Evolutionary conservation across 2,329 filamentous ascomycete genomes (phyloP).

Genomic region (Neobulgaria alba): DNA sequence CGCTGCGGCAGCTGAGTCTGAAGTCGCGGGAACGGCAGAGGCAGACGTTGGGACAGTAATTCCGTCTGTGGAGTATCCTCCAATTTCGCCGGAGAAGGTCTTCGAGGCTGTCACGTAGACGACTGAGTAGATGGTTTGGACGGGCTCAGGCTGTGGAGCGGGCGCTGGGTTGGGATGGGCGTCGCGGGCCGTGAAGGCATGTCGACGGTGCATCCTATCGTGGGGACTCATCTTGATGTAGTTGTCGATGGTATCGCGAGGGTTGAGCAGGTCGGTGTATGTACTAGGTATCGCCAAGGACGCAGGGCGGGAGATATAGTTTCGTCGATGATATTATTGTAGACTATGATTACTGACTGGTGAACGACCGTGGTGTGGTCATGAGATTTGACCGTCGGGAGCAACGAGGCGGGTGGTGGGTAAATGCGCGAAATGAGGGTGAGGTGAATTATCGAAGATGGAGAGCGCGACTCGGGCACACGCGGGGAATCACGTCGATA

Average conservation of each 20-base stretch:
- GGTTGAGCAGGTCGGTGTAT: too few relatives aligned
- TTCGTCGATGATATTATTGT: neutral
- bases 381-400: too few relatives aligned
- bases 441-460: too few relatives aligned
- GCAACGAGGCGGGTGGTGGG: neutral
- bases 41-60: conserved; percentile 5
- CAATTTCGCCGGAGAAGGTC: conserved; percentile 43
- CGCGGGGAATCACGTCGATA: neutral
- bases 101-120: conserved; percentile 43
- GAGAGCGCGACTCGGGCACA: too few relatives aligned
- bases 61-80: conserved; percentile 36
- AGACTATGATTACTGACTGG: too few relatives aligned
- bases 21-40: neutral
- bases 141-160: conserved; percentile 11
- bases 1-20: neutral
- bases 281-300: too few relatives aligned
- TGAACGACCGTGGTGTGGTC: too few relatives aligned
- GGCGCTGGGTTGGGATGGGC: conserved; percentile 3
- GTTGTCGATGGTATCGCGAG: neutral
- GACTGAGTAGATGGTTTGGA: conserved; percentile 32
- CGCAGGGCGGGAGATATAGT: neutral
- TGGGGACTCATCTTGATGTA: neutral
- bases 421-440: neutral
- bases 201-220: neutral
- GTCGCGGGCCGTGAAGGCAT: neutral